Conservation (phyloP, 352 stramenopile species). For the Thraustochytrium sp. region DNA sequence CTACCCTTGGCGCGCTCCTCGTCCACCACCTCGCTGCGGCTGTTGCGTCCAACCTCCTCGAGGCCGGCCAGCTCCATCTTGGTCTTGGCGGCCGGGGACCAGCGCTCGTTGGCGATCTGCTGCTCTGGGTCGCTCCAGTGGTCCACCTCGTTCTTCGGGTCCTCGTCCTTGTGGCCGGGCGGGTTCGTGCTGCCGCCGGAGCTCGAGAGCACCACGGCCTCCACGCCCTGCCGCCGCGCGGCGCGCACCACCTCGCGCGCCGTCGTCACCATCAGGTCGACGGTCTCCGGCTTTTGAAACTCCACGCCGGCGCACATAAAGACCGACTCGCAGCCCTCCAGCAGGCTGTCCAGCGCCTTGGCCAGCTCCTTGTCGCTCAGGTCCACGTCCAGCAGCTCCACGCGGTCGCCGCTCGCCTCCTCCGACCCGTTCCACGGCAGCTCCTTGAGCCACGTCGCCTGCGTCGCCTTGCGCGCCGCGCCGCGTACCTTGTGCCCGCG, state of each 20-base stretch:
- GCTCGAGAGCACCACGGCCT: neutral
- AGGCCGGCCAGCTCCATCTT: neutral
- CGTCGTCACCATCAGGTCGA: neutral
- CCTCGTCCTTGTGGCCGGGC: slow-evolving; percentile 4
- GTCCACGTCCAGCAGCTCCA: neutral
- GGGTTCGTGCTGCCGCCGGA: neutral
- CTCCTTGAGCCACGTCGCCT: neutral
- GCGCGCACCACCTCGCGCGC: neutral
- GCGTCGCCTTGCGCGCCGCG: neutral
- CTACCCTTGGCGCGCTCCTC: neutral
- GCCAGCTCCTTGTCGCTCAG: neutral
- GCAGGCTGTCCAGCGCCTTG: neutral
- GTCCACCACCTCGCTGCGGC: neutral
- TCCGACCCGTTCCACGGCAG: neutral
- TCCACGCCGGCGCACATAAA: slow-evolving; percentile 9
- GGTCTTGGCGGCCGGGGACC: neutral
- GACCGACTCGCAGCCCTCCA: neutral
- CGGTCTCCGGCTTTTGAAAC: neutral
- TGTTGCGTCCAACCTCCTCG: neutral
- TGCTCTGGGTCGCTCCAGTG: slow-evolving; percentile 11
- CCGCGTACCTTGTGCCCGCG: neutral
- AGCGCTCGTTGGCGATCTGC: slow-evolving; percentile 1
- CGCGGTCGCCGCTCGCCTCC: neutral
- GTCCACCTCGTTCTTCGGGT: neutral
- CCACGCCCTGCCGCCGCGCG: neutral